Base-by-base conservation (phyloP, 768 basidiomycete genomes). In the Cystofilobasidium ferigula region DNA sequence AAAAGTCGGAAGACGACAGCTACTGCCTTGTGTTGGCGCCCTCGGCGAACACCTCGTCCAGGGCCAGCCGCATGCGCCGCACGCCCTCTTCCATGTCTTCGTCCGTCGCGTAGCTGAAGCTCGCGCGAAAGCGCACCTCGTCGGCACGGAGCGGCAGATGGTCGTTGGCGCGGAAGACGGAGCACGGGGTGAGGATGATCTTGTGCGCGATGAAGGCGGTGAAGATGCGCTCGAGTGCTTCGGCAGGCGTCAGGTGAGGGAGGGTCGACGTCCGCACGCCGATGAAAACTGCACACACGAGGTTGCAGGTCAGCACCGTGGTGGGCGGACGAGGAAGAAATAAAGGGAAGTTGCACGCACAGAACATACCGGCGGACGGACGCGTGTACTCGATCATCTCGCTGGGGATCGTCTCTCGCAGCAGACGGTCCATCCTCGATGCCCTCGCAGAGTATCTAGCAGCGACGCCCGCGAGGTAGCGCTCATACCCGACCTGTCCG, bases 331-430 rank as follows among this genome's bases (percentile, higher is more conserved):
- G 47, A 4, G 22, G 26, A 48, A 2, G 47, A 48, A 6, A 24
- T 3, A n/a, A 24, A 14, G 7, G 47, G 22, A n/a, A 28, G 22
- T 20, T 2, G 20, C 22, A 48, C 47, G 22, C 4, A 48, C 47
- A 45, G 40, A 61, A 61, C 60, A 61, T 61, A 8, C 60, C 60
- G 8, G 42, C 60, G 1, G 60, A n/a, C 13, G 60, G 60, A 2
- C 28, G 42, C 8, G 26, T 43, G 40, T 61, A 61, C 18, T 28
- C 8, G 38, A 28, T 34, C 1, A 47, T 10, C 24, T 28, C 40
- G 26, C 14, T 22, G 26, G 60, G 60, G 24, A 61, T 32, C 42
- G 13, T 1, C 4, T 16, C 9, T 26, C n/a, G 5, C 5, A 61
- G 38, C 22, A 40, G 32, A 20, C 38, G 13, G 40, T 61, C 38